Evolutionary conservation across 371 early-diverging fungal species (phyloP), one percentile per base, ranked within the genome.

Genomic region (Rhizopus stolonifer): DNA sequence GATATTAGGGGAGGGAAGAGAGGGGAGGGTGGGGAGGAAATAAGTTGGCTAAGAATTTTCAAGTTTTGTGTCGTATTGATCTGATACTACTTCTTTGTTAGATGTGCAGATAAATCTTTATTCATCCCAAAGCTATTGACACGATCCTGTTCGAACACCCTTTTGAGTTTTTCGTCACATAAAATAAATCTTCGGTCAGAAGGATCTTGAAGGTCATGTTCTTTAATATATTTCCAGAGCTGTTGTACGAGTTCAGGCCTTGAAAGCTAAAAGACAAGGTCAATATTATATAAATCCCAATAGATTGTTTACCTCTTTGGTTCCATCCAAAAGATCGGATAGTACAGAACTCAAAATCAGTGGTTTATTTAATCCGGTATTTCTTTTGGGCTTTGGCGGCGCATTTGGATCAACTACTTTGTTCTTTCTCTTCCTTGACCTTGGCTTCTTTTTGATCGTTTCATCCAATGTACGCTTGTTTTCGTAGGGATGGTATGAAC

Each of bases 171-270:
- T 6, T 60, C 74, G 56, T 83, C 83, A 57, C 81, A 78, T 13
- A 83, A 45, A 39, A 83, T 80, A 45, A 49, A 77, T 45, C 83
- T 56, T 47, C 77, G 64, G 52, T 83, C 81, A 4, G 63, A 58
- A 24, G 85, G 83, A 64, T 84, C 85, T 52, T 83, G 83, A 22
- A 83, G 67, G 38, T 79, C 56, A 49, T 83, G 65, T 22, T 64
- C 70, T 60, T 84, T 83, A 53, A 83, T 82, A 44, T 84, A 81
- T 21, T 59, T 70, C 85, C 83, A 83, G 15, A 83, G 42, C 18
- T 64, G 54, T 57, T 81, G 83, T 7, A 82, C 82, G 6, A 84
- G 60, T 58, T 79, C 78, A 14, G 80, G 73, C 49, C 82, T 52
- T 22, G 82, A 77, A 26, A 82, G 55, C 80, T 17, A 23, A n/a